Conservation (phyloP, 768 basidiomycete species). For the Mycena haematopus region DNA sequence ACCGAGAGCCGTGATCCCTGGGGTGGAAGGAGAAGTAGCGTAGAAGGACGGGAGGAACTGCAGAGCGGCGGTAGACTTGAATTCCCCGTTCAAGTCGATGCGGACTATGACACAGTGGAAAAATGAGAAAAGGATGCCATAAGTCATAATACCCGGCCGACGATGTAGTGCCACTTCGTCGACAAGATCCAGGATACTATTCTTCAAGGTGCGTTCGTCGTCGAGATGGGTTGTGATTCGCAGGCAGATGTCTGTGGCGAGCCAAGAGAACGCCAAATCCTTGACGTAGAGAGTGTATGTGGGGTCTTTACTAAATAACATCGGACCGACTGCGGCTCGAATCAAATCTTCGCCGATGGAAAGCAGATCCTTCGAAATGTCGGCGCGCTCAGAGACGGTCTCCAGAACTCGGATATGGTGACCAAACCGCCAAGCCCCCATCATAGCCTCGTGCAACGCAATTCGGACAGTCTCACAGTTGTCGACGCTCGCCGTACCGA, state of each 20-base stretch:
- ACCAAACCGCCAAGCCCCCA: constrained; percentile 6
- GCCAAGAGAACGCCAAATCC: constrained; percentile 6
- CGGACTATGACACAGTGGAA: constrained; percentile 32
- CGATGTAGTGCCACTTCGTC: constrained; percentile 1
- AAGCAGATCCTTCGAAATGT: background rate
- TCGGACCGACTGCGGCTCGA: background rate
- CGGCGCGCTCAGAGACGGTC: background rate
- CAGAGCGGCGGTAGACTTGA: constrained; percentile 24
- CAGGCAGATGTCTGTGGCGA: constrained; percentile 18
- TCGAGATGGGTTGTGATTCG: constrained; percentile 32
- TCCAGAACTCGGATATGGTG: constrained; percentile 21
- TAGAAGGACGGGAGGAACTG: constrained; percentile 32
- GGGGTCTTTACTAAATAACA: constrained; percentile 2
- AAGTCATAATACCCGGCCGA: background rate
- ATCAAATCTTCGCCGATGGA: background rate
- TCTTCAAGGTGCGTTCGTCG: constrained; percentile 27
- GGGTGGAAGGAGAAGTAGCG: constrained; percentile 25
- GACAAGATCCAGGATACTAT: constrained; percentile 16
- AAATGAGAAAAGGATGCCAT: constrained; percentile 30
- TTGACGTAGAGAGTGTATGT: background rate
- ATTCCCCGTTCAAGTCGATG: constrained; percentile 12
- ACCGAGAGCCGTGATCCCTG: constrained; percentile 24
- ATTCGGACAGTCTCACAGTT: constrained; percentile 23
- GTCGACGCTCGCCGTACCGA: constrained; percentile 2
- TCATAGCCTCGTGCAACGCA: constrained; percentile 28